These are phyloP conservation scores for Ceratocystis diversiconidia DNA, from an alignment of 2,329 filamentous ascomycete species.

Conservation along the genomic window DNA sequence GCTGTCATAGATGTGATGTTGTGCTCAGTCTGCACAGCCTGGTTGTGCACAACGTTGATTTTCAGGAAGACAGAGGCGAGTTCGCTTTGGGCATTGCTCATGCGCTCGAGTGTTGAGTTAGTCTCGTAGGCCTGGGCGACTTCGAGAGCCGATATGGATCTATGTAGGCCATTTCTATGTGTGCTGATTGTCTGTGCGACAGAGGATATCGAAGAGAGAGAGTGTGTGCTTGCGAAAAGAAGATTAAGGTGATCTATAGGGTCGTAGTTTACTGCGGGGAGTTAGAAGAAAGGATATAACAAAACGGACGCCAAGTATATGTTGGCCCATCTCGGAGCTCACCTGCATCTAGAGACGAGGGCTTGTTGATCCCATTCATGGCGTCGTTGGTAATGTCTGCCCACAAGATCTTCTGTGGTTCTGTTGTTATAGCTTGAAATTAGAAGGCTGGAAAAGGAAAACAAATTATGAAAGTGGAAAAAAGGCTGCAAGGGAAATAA, in stretches of 20 bases:
- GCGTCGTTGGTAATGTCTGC: not conserved
- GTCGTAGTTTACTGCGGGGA: conserved; percentile 57
- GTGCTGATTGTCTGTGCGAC: conserved; percentile 59
- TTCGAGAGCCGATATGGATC: conserved; percentile 58
- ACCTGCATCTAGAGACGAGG: conserved; percentile 34
- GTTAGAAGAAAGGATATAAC: conserved; percentile 20
- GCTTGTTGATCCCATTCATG: conserved; percentile 23
- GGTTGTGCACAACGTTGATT: conserved; percentile 81
- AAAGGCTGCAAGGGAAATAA: not conserved
- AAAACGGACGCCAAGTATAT: conserved; percentile 5
- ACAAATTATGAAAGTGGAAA: not conserved
- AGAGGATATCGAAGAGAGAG: conserved; percentile 59
- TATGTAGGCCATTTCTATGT: conserved; percentile 71
- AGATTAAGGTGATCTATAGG: conserved; percentile 85
- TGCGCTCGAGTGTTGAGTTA: conserved; percentile 75
- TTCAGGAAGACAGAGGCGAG: conserved; percentile 81
- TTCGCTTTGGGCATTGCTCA: conserved; percentile 81
- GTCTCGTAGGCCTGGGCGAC: conserved; percentile 72
- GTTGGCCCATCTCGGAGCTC: conserved; percentile 17
- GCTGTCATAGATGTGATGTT: conserved; percentile 98
- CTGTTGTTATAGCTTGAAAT: not conserved
- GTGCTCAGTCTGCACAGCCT: conserved; percentile 83
- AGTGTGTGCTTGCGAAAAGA: conserved; percentile 80
- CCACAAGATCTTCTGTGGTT: not conserved
- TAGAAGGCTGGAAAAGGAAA: not conserved